Base-by-base conservation (phyloP, 768 basidiomycete species). In the Panus rudis region DNA sequence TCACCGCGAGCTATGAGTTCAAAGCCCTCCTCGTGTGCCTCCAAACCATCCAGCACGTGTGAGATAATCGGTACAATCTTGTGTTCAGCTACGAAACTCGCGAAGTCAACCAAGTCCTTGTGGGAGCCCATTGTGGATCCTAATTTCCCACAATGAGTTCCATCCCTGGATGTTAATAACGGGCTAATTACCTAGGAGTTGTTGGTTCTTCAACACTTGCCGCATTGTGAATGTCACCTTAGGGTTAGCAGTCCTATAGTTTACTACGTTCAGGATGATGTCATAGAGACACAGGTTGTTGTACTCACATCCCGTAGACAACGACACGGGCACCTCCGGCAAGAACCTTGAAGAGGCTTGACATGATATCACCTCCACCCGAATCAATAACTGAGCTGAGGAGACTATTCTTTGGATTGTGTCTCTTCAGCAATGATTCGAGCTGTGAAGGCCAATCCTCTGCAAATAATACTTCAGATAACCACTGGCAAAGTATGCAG, bases 91-190 rank as follows among this genome's bases (percentile, higher is more conserved):
- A 91, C 60, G 62, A 92, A 91, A 12, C 64, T 59, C 1, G 86
- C 87, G 17, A 86, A 87, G 24, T 79, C 77, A 41, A 71, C 59
- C 45, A 92, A 69, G 62, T 92, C 88, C 42, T 76, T 69, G 51
- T 71, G 76, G 6, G 87, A 89, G 14, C 87, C 89, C 87, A 92
- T 88, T 21, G 81, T 88, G 2, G 85, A 85, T 26, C 87, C 88
- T 88, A 45, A 39, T 31, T 28, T 13, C n/a, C 12, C 16, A 22
- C 28, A 14, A 26, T 39, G 4, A 42, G 38, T 37, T 42, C 39
- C 28, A 41, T 10, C 19, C 20, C 30, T 8, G 22, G 25, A 22
- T 22, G 21, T 33, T 19, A 30, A 39, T 21, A 37, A 23, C 30
- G 33, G 16, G 12, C 37, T 17, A 58, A 70, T 32, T 32, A 87